Conservation (phyloP, 371 early-diverging fungal genomes). For the Rhizopus delemar region DNA sequence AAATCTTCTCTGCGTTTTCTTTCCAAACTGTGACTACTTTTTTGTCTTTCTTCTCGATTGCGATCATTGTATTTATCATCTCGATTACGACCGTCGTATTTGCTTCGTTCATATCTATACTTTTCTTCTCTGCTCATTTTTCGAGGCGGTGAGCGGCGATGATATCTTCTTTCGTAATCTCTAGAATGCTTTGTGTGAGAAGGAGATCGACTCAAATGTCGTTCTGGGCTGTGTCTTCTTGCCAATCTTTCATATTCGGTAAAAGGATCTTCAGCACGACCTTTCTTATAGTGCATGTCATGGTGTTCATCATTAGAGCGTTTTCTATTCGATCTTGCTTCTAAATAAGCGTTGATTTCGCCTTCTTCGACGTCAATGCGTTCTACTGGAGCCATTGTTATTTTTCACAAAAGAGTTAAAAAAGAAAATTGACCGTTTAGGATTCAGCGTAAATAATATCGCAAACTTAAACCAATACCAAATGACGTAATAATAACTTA, state of each 20-base stretch:
- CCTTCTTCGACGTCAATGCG: slow-evolving; percentile 21
- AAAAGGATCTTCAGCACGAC: slow-evolving; percentile 38
- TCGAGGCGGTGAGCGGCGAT: slow-evolving; percentile 1
- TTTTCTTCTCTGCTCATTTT: slow-evolving; percentile 1
- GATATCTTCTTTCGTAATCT: slow-evolving; percentile 20
- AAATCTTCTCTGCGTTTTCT: slow-evolving; percentile 2
- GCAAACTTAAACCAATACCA: too few relatives aligned
- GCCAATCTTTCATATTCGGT: slow-evolving; percentile 45
- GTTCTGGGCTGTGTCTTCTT: slow-evolving; percentile 13
- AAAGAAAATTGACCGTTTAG: background rate
- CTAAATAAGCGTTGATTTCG: slow-evolving; percentile 16
- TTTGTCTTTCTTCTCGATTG: slow-evolving; percentile 4
- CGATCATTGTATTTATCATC: slow-evolving; percentile 1
- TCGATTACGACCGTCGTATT: background rate
- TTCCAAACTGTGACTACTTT: background rate
- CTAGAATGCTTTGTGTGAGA: slow-evolving; percentile 18
- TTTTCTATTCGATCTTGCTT: slow-evolving; percentile 5
- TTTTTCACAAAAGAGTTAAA: background rate
- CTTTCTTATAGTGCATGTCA: background rate
- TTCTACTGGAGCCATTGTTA: background rate
- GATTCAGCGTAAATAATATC: too few relatives aligned
- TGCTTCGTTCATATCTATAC: background rate
- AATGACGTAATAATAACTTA: too few relatives aligned
- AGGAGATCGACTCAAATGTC: slow-evolving; percentile 6
- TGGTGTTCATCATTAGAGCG: slow-evolving; percentile 11